Evolutionary conservation across 495 filamentous ascomycete species (phyloP), one percentile per base, ranked within the genome.

Genomic region (Paragyromitra xinjiangensis): DNA sequence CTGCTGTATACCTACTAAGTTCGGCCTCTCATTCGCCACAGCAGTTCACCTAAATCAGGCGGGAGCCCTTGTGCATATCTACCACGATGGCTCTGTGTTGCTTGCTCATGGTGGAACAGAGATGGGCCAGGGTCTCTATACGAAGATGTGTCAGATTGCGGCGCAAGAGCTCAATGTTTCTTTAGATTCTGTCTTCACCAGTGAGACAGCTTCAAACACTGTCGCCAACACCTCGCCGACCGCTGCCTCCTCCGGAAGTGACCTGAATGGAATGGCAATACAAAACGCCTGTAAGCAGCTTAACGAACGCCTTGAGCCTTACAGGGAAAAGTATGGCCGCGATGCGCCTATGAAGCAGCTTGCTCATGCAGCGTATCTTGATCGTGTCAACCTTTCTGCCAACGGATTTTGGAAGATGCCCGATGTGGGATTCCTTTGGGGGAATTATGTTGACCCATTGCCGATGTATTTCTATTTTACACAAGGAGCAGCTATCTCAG

Each of bases 391-490:
- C 14, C 83, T 85, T 2, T 80, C 81, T 0, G 84, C 84, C 3
- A 83, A 84, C 55, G 84, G 84, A 11, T 85, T 84, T 69, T 85
- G 82, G 73, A 84, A 85, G 64, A 83, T 83, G 82, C 84, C 84
- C 0, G 65, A 64, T 12, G 79, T 85, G 14, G 84, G 84, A n/a
- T 85, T 81, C 44, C 11, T 63, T 9, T 85, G 84, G 84, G 84
- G 83, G 0, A 81, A 83, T 59, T 84, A 81, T 42, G 65, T 83
- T 34, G 44, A 73, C 16, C 80, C 83, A 1, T 79, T 82, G 12
- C 84, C 83, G 3, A 84, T 85, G 84, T 85, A 85, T 53, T 84
- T 83, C 63, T 85, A 85, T 73, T 85, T 85, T 69, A 85, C 84
- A 9, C 83, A 85, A 63, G 84, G 84, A 19, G 84, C 81, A 0